Base-by-base conservation (phyloP, 345 rosid species). In the Linum lewisii region DNA sequence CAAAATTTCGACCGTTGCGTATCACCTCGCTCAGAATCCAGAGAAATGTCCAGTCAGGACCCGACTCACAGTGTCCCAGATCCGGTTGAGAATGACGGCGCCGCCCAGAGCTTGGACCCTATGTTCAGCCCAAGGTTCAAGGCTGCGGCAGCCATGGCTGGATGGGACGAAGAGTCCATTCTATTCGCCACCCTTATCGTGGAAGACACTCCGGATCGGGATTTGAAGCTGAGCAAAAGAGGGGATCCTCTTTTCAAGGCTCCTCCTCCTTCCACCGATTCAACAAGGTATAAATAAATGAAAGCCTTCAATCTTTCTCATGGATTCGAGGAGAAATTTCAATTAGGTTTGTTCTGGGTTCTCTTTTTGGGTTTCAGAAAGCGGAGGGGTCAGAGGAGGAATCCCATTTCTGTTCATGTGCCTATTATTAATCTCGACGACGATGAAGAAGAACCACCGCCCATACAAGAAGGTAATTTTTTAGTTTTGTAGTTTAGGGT, bases 161-260 rank as follows among this genome's bases (percentile, higher is more conserved):
- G 99, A 19, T 93, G 99, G 99, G 97, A 93, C 51, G 99, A 87
- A 53, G 95, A 87, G 57, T 83, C 96, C 29, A 81, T 93, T 26
- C 56, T 93, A 2, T 23, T 83, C 3, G 95, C 97, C 19, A 80
- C 81, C 67, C 82, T 87, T 23, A 77, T 84, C 0, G 95, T 89
- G 0, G 97, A 89, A 5, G 99, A 93, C 75, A 87, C 97, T 6
- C 97, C 97, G 0, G 97, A 87, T 63, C 79, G 79, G 36, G 73
- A 67, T 21, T 66, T 66, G 62, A 93, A 84, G 66, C 71, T 73
- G 53, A 83, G 74, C 69, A 85, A 78, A 68, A 88, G 86, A 23
- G 69, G 81, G 14, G 82, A 63, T 75, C 56, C 67, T 61, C 58
- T 36, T 20, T 74, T 80, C 78, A 85, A 79, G 78, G 73, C 90